Evolutionary conservation across 2,329 filamentous ascomycete species (phyloP).

Genomic region (Neonectria hederae): DNA sequence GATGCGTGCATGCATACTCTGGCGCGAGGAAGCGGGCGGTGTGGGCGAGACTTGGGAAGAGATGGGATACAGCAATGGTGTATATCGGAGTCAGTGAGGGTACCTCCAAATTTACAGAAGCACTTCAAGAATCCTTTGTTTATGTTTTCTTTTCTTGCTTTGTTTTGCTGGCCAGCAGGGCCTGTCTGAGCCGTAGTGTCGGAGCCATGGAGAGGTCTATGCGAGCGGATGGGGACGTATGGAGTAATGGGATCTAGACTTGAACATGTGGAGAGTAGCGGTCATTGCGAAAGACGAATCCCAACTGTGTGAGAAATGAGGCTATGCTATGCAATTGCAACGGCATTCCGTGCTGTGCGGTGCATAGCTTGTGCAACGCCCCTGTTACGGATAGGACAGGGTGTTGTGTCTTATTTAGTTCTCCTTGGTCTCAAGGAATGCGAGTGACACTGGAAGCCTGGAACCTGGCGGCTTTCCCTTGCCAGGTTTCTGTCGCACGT

Average conservation of each 20-base stretch:
- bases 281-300: constrained; percentile 12
- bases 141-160: not conserved
- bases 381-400: constrained; percentile 4
- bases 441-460: not conserved
- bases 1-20: constrained; percentile 30
- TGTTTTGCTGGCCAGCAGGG: not conserved
- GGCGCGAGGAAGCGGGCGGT: constrained; percentile 29
- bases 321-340: constrained; percentile 29
- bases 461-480: not conserved
- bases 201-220: constrained; percentile 18
- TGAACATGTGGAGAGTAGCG: constrained; percentile 30
- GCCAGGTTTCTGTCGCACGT: constrained; percentile 6
- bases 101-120: constrained; percentile 15
- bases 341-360: constrained; percentile 22
- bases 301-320: constrained; percentile 1
- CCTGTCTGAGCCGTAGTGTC: constrained; percentile 23
- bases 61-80: constrained; percentile 25
- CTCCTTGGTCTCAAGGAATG: constrained; percentile 16
- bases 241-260: constrained; percentile 24
- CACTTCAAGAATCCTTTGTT: constrained; percentile 5
- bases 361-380: constrained; percentile 16
- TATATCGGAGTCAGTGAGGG: constrained; percentile 32
- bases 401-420: constrained; percentile 3
- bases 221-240: constrained; percentile 27
- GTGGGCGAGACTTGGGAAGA: constrained; percentile 20